A percentile compares a stretch with the other conserved stretches of the same genome.
These are phyloP conservation scores for Phytophthora hibernalis DNA, from an alignment of 352 stramenopile species.

Conservation along the genomic window DNA sequence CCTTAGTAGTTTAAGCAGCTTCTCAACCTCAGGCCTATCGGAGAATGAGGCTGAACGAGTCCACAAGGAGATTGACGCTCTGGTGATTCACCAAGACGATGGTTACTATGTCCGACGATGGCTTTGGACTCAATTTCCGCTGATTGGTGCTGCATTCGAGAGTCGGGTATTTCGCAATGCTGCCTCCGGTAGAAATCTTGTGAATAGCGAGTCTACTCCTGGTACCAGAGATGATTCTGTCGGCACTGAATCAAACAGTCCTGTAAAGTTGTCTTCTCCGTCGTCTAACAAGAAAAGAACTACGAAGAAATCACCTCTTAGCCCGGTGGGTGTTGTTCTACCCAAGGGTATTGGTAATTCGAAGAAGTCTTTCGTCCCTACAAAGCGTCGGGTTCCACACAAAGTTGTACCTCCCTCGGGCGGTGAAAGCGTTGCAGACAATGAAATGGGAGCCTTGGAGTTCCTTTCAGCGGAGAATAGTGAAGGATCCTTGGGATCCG, in stretches of 20 bases:
- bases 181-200: slow-evolving; percentile 16
- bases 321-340: slow-evolving; percentile 14
- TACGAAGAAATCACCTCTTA: slow-evolving; percentile 18
- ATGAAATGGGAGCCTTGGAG: slow-evolving; percentile 64
- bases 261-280: not conserved
- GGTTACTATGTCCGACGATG: slow-evolving; percentile 82
- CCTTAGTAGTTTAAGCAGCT: slow-evolving; percentile 65
- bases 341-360: slow-evolving; percentile 31
- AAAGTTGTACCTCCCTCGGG: slow-evolving; percentile 12
- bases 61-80: slow-evolving; percentile 68
- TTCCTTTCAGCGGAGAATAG: slow-evolving; percentile 67
- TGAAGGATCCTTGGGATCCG: slow-evolving; percentile 57
- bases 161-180: slow-evolving; percentile 61
- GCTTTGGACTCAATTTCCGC: slow-evolving; percentile 89
- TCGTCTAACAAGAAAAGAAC: slow-evolving; percentile 20
- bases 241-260: not conserved
- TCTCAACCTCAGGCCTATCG: slow-evolving; percentile 54
- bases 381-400: slow-evolving; percentile 22
- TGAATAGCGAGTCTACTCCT: slow-evolving; percentile 7
- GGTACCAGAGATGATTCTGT: slow-evolving; percentile 15
- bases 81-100: slow-evolving; percentile 69
- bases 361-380: slow-evolving; percentile 21
- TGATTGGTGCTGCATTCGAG: slow-evolving; percentile 81
- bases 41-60: slow-evolving; percentile 63
- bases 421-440: slow-evolving; percentile 36